These are phyloP conservation scores for Dendrobium nobile DNA, from an alignment of 106 monocot species.

Conservation along the genomic window DNA sequence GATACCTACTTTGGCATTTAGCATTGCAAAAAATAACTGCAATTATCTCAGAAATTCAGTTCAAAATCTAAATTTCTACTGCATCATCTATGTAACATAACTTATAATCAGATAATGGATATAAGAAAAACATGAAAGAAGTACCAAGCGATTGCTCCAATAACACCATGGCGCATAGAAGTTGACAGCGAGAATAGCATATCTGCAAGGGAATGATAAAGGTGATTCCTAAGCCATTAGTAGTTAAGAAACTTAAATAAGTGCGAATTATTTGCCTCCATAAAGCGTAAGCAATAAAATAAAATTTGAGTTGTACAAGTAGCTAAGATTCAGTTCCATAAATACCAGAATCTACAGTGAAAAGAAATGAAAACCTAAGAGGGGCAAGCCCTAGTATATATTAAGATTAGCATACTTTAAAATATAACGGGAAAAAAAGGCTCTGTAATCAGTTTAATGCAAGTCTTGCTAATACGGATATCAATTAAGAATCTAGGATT, in stretches of 20 bases:
- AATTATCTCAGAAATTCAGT: background rate
- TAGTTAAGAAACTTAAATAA: background rate
- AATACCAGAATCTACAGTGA: background rate
- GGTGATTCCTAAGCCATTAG: background rate
- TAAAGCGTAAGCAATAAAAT: background rate
- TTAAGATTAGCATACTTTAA: background rate
- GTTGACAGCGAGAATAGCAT: conserved; percentile 85
- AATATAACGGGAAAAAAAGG: background rate
- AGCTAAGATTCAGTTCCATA: background rate
- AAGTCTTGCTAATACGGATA: background rate
- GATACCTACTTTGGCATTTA: background rate
- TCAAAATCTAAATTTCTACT: background rate
- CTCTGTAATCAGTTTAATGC: background rate
- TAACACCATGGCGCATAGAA: conserved; percentile 99
- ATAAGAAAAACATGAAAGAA: background rate
- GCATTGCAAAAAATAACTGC: background rate
- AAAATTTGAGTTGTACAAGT: background rate
- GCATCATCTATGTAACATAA: background rate
- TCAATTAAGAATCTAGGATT: background rate
- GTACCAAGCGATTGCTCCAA: conserved; percentile 97
- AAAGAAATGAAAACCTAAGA: background rate
- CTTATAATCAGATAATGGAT: background rate
- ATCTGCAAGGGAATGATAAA: conserved; percentile 37
- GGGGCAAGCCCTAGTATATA: background rate
- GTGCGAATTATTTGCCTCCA: background rate